phyloP scores from a whole-genome alignment of 2,329 filamentous ascomycete genomes.

The Microcera coccophila region DNA sequence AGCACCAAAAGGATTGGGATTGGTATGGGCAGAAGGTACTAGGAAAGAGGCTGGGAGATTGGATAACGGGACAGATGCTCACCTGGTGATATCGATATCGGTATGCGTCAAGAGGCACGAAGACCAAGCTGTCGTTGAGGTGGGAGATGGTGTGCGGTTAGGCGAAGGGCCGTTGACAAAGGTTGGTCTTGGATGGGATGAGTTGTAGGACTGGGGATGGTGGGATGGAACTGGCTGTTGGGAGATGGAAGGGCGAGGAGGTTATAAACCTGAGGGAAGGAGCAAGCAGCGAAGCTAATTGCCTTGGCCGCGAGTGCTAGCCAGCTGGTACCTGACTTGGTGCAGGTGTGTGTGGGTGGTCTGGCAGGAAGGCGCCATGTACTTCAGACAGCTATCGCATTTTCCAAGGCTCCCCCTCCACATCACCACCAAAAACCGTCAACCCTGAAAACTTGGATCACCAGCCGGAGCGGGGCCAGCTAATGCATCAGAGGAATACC shows the following conservation, averaged over 20 bases:
- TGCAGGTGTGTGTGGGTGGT: slow-evolving; percentile 16
- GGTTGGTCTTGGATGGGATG: slow-evolving; percentile 15
- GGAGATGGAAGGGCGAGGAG: slow-evolving; percentile 17
- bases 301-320: slow-evolving; percentile 18
- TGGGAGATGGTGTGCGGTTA: slow-evolving; percentile 13
- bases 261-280: slow-evolving; percentile 23
- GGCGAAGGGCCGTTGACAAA: slow-evolving; percentile 9
- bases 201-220: slow-evolving; percentile 21
- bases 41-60: too few species aligned
- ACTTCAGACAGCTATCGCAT: too few species aligned
- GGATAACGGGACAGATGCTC: slow-evolving; percentile 7
- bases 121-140: slow-evolving; percentile 18
- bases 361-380: slow-evolving; percentile 13
- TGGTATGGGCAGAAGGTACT: too few species aligned
- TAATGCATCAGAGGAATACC: neutral
- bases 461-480: slow-evolving; percentile 4
- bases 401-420: too few species aligned
- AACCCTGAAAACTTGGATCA: slow-evolving; percentile 13
- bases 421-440: slow-evolving; percentile 6
- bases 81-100: slow-evolving; percentile 19
- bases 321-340: slow-evolving; percentile 12
- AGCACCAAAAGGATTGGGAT: too few species aligned
- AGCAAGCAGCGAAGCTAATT: slow-evolving; percentile 9
- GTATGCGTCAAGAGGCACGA: slow-evolving; percentile 14
- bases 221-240: slow-evolving; percentile 11